phyloP scores from a whole-genome alignment of 805 yeast genomes.

The Kodamaea leandrae region DNA sequence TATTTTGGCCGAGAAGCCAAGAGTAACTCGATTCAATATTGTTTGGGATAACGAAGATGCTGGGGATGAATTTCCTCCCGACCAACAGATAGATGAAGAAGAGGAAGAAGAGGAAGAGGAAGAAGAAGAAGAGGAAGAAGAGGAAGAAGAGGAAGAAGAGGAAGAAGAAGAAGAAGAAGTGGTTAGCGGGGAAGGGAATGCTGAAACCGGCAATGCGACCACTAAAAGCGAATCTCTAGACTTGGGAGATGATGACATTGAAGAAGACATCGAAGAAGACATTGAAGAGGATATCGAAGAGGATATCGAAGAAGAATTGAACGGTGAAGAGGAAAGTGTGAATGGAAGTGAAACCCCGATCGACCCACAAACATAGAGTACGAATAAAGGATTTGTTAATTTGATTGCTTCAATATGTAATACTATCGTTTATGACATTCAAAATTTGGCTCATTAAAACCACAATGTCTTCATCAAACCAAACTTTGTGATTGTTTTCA shows the following conservation, averaged over 20 bases:
- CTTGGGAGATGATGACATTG: slow-evolving; percentile 24
- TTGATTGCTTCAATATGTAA: neutral
- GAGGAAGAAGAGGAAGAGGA: slow-evolving; percentile 33
- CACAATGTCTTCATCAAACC: slow-evolving; percentile 27
- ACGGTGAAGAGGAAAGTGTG: slow-evolving; percentile 14
- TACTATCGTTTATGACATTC: slow-evolving; percentile 24
- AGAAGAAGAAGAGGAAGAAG: slow-evolving; percentile 26
- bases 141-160: slow-evolving; percentile 16
- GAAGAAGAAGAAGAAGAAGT: slow-evolving; percentile 26
- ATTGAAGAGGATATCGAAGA: slow-evolving; percentile 17
- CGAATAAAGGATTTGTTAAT: neutral
- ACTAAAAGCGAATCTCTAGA: slow-evolving; percentile 12
- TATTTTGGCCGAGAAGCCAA: slow-evolving; percentile 93
- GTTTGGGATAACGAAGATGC: slow-evolving; percentile 86
- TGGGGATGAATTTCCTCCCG: slow-evolving; percentile 74
- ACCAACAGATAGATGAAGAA: slow-evolving; percentile 54
- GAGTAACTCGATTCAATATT: slow-evolving; percentile 94
- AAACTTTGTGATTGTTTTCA: slow-evolving; percentile 3
- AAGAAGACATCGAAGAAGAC: slow-evolving; percentile 21
- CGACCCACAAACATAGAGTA: slow-evolving; percentile 5
- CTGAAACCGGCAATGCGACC: slow-evolving; percentile 14
- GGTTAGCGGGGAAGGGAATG: slow-evolving; percentile 35
- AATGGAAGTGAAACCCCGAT: slow-evolving; percentile 17
- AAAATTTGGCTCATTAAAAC: slow-evolving; percentile 30
- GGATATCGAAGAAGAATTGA: slow-evolving; percentile 17